phyloP scores from a whole-genome alignment of 129 eudicot genomes.

The Mikania micrantha region DNA sequence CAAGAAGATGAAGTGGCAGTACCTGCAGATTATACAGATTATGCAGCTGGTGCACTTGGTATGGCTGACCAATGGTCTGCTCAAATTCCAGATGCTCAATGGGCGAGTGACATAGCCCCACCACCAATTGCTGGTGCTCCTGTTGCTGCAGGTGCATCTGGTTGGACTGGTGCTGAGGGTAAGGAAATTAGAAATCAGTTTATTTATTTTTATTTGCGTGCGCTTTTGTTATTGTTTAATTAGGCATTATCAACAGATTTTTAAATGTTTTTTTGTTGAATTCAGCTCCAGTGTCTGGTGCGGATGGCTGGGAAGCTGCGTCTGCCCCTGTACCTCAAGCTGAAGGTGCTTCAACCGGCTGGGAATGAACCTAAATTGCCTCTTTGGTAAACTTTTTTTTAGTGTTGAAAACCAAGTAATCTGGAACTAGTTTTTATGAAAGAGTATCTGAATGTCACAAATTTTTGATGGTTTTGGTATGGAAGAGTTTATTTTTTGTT shows the following conservation, averaged over 20 bases:
- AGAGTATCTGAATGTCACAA: constrained; percentile 14
- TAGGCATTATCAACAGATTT: not conserved
- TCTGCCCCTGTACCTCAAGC: constrained; percentile 23
- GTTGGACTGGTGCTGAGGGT: constrained; percentile 52
- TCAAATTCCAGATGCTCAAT: constrained; percentile 48
- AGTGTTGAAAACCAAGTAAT: constrained; percentile 16
- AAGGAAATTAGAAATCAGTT: not conserved
- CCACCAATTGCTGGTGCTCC: constrained; percentile 37
- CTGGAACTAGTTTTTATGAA: constrained; percentile 15
- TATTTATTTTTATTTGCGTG: not conserved
- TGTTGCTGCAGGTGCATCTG: constrained; percentile 21
- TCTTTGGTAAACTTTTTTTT: not conserved
- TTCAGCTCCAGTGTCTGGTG: constrained; percentile 34
- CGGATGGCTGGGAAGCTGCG: constrained; percentile 31
- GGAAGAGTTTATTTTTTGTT: constrained; percentile 7
- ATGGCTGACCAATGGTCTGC: constrained; percentile 58
- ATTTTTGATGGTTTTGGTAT: constrained; percentile 25
- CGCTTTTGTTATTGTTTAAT: too few species aligned
- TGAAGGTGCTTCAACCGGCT: constrained; percentile 19
- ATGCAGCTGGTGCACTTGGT: constrained; percentile 29
- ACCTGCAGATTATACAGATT: constrained; percentile 44
- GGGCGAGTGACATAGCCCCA: constrained; percentile 30
- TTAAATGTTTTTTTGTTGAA: not conserved
- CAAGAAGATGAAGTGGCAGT: constrained; percentile 52
- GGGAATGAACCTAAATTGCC: constrained; percentile 16